phyloP scores from a whole-genome alignment of 495 filamentous ascomycete genomes.

The Oidiodendron maius region DNA sequence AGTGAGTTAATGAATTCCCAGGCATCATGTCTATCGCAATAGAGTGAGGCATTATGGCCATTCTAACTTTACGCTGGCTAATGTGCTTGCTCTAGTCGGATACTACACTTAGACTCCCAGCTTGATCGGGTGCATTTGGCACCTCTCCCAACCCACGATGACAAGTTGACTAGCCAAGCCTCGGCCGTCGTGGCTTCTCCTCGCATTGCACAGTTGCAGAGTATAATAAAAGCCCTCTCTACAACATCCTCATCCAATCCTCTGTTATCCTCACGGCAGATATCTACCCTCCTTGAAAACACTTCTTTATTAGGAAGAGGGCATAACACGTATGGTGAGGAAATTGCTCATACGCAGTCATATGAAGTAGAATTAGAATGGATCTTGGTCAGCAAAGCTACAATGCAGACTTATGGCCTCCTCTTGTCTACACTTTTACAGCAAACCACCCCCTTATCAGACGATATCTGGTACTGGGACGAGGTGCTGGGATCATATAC shows the following conservation, averaged over 20 bases:
- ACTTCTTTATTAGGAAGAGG: constrained; percentile 36
- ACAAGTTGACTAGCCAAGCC: constrained; percentile 21
- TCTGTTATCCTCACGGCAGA: constrained; percentile 42
- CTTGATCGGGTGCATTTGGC: constrained; percentile 68
- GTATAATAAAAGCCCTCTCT: constrained; percentile 62
- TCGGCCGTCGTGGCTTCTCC: constrained; percentile 22
- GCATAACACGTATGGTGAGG: constrained; percentile 9
- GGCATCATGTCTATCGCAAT: constrained; percentile 57
- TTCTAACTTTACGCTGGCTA: neutral
- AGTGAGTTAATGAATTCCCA: neutral
- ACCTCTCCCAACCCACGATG: constrained; percentile 27
- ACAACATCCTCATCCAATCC: constrained; percentile 51
- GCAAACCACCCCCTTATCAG: constrained; percentile 70
- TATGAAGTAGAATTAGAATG: constrained; percentile 77
- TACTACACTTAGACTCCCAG: constrained; percentile 70
- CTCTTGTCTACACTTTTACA: constrained; percentile 68
- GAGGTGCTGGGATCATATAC: constrained; percentile 67
- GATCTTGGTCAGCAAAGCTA: constrained; percentile 81
- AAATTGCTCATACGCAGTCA: constrained; percentile 25
- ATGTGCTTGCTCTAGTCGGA: constrained; percentile 50
- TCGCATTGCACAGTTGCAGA: constrained; percentile 48
- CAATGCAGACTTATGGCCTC: constrained; percentile 75
- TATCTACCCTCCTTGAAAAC: constrained; percentile 54
- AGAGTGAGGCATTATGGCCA: constrained; percentile 48
- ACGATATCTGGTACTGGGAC: constrained; percentile 93